These are phyloP conservation scores for Colletotrichum destructivum DNA, from an alignment of 2,329 filamentous ascomycete species.

Conservation along the genomic window DNA sequence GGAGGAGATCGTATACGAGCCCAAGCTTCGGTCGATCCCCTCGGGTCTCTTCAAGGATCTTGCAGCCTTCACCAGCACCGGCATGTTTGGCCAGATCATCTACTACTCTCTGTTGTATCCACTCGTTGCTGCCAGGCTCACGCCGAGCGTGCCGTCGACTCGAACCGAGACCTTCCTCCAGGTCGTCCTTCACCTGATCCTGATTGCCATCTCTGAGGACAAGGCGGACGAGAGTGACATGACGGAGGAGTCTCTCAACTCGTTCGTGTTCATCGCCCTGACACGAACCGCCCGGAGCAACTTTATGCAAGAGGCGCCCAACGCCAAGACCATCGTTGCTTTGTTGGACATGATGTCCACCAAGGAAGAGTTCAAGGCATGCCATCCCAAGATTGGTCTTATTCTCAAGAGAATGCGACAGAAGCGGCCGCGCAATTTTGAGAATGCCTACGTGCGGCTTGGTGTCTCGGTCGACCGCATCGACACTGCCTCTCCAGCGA, in stretches of 20 bases:
- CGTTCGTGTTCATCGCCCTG: slow-evolving; percentile 82
- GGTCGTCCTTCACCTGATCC: slow-evolving; percentile 87
- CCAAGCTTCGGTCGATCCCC: slow-evolving; percentile 81
- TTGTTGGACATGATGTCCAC: slow-evolving; percentile 73
- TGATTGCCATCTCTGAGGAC: slow-evolving; percentile 91
- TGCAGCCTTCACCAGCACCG: slow-evolving; percentile 84
- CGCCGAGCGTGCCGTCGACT: slow-evolving; percentile 83
- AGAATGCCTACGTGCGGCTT: slow-evolving; percentile 74
- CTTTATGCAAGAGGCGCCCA: slow-evolving; percentile 70
- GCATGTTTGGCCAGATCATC: slow-evolving; percentile 90
- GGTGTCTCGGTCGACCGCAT: slow-evolving; percentile 83
- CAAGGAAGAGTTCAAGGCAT: slow-evolving; percentile 84
- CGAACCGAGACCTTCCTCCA: slow-evolving; percentile 93
- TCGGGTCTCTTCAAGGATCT: slow-evolving; percentile 84
- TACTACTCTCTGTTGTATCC: slow-evolving; percentile 91
- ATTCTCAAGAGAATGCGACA: slow-evolving; percentile 89
- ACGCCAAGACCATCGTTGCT: slow-evolving; percentile 74
- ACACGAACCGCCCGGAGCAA: slow-evolving; percentile 74
- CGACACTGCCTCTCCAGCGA: slow-evolving; percentile 86
- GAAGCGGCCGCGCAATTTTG: slow-evolving; percentile 82
- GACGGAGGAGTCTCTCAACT: slow-evolving; percentile 65
- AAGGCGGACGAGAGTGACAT: slow-evolving; percentile 69
- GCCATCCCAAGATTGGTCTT: slow-evolving; percentile 86
- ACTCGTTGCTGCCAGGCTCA: slow-evolving; percentile 76
- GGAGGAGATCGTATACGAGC: slow-evolving; percentile 92